These are phyloP conservation scores for Phytophthora pinifolia DNA, from an alignment of 352 stramenopile genomes.

Conservation along the genomic window DNA sequence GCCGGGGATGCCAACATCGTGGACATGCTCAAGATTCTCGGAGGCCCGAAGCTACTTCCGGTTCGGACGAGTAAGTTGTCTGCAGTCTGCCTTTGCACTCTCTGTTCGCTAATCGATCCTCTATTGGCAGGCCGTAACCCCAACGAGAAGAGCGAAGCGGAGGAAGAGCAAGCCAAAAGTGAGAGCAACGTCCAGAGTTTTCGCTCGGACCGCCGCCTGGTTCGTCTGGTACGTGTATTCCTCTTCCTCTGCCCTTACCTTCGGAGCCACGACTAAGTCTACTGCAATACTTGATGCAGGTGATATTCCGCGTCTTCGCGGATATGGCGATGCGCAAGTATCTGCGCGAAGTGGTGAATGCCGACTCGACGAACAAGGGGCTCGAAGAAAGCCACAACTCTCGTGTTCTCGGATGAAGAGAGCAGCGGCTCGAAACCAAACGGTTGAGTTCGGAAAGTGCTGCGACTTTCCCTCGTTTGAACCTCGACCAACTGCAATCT, in stretches of 20 bases:
- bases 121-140: slow-evolving; percentile 37
- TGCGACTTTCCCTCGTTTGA: slow-evolving; percentile 6
- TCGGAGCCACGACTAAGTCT: neutral
- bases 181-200: slow-evolving; percentile 81
- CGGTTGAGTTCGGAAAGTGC: slow-evolving; percentile 25
- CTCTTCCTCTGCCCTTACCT: slow-evolving; percentile 1
- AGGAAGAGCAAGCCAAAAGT: slow-evolving; percentile 59
- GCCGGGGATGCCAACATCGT: slow-evolving; percentile 51
- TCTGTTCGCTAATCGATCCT: neutral
- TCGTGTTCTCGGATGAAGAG: too few species aligned
- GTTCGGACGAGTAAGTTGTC: slow-evolving; percentile 42
- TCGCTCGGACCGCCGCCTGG: slow-evolving; percentile 70
- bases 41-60: slow-evolving; percentile 61
- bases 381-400: slow-evolving; percentile 3
- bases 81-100: neutral
- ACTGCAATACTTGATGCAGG: slow-evolving; percentile 21
- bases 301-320: slow-evolving; percentile 68
- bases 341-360: slow-evolving; percentile 42
- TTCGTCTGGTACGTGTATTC: slow-evolving; percentile 50
- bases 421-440: too few species aligned
- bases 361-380: slow-evolving; percentile 8
- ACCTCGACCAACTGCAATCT: slow-evolving; percentile 4
- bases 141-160: slow-evolving; percentile 49
- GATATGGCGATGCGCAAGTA: slow-evolving; percentile 72
- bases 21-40: slow-evolving; percentile 59